Evolutionary conservation across 2,329 filamentous ascomycete genomes (phyloP), one percentile per base, ranked within the genome.

Genomic region (Aureobasidium sp.): DNA sequence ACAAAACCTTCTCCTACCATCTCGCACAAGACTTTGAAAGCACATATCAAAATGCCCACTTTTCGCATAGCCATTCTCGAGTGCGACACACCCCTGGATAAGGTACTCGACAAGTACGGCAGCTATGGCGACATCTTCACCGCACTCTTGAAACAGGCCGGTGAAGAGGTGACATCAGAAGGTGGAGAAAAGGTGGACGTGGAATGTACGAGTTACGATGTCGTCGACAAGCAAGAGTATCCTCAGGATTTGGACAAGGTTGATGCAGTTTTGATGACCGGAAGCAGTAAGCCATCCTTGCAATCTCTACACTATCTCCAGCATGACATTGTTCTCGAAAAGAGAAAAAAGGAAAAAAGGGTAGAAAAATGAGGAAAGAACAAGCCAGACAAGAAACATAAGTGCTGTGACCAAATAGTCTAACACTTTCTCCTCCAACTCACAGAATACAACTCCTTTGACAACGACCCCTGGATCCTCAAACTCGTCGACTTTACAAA

Each of bases 11-110:
- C 25, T 8, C 29, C 47, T 5, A 10, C 11, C 13, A 2, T 25
- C 15, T 25, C 9, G 15, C 29, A n/a, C n/a, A n/a, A n/a, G n/a
- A n/a, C n/a, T n/a, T n/a, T n/a, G n/a, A n/a, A n/a, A n/a, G n/a
- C n/a, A n/a, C n/a, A n/a, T n/a, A n/a, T n/a, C n/a, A 55, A 38
- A 17, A 51, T 45, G 55, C 43, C 53, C 6, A 70, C 73, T 42
- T 76, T 93, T 66, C 87, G 89, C 60, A 87, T 96, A 74, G 91
- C 92, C 49, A 82, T 97, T 67, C 85, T 97, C 66, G 90, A 96
- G 79, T 87, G 89, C 77, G 93, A 96, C 74, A 88, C 83, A 1
- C 90, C 90, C 1, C 78, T 88, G 53, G 81, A 84, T 1, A 74
- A 81, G 45, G 83, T 87, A 38, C 76, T 82, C 59, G 79, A 79